These are phyloP conservation scores for Clavaria fumosa DNA, from an alignment of 768 basidiomycete species.

Conservation along the genomic window DNA sequence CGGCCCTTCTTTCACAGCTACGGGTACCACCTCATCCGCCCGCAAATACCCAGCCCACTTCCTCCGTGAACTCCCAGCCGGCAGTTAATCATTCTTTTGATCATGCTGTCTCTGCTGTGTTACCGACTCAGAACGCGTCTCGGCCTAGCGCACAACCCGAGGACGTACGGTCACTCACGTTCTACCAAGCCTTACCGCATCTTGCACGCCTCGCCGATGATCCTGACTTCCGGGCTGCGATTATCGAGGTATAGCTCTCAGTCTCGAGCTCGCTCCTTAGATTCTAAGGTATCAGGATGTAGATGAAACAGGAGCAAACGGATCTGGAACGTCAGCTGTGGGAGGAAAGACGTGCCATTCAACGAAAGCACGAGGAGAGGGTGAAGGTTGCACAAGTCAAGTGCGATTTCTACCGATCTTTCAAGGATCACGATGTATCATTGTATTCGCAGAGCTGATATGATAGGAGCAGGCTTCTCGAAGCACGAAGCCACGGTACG, in stretches of 20 bases:
- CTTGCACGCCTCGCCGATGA: conserved; percentile 47
- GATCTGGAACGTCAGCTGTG: conserved; percentile 52
- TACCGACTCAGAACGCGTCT: no score
- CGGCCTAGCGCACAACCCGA: no score
- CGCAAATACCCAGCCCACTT: not conserved
- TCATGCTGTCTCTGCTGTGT: no score
- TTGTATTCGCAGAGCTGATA: conserved; percentile 33
- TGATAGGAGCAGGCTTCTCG: conserved; percentile 50
- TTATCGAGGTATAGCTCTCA: conserved; percentile 33
- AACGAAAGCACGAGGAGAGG: conserved; percentile 53
- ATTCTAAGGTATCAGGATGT: conserved; percentile 4
- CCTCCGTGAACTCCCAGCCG: no score
- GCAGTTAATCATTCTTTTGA: no score
- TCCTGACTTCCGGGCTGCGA: conserved; percentile 29
- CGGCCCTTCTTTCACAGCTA: conserved; percentile 47
- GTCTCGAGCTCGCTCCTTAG: conserved; percentile 5
- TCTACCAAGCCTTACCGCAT: conserved; percentile 55
- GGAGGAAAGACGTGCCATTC: conserved; percentile 49
- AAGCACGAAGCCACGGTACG: conserved; percentile 51
- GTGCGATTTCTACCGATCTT: conserved; percentile 34
- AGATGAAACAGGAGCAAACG: conserved; percentile 65
- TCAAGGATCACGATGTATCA: no score
- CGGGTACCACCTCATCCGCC: conserved; percentile 11
- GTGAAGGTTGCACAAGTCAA: conserved; percentile 52
- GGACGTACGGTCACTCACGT: conserved; percentile 36